Evolutionary conservation across 495 filamentous ascomycete genomes (phyloP).

Genomic region (Podospora appendiculata): DNA sequence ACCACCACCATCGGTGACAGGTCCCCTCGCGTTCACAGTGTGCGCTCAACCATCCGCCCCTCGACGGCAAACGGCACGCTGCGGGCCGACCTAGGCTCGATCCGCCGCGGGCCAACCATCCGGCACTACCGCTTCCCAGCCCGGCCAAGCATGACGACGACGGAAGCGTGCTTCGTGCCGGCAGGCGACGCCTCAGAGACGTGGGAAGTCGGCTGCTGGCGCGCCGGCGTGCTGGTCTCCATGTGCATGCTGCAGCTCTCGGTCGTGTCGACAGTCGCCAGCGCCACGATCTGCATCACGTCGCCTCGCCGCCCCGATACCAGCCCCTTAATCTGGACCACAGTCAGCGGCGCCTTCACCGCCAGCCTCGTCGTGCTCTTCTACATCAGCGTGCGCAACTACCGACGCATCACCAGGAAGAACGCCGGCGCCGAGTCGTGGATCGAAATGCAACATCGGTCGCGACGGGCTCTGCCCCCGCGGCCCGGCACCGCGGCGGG

Average conservation of each 20-base stretch:
- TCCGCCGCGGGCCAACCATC: slow-evolving; percentile 11
- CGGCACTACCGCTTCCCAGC: slow-evolving; percentile 6
- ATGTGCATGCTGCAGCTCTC: slow-evolving; percentile 4
- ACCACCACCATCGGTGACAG: background rate
- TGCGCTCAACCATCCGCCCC: background rate
- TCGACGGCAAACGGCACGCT: too few relatives aligned
- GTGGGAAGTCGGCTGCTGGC: background rate
- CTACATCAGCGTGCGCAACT: background rate
- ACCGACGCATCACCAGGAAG: slow-evolving; percentile 1
- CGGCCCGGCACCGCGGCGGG: background rate
- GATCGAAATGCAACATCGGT: slow-evolving; percentile 15
- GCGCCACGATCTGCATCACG: slow-evolving; percentile 7
- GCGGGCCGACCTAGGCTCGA: slow-evolving; percentile 3
- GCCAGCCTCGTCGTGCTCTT: slow-evolving; percentile 1
- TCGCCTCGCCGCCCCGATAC: background rate
- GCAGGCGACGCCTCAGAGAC: too few relatives aligned
- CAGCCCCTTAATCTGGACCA: background rate
- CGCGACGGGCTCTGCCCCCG: slow-evolving; percentile 4
- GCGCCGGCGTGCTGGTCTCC: slow-evolving; percentile 1
- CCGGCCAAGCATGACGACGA: background rate
- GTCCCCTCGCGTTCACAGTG: background rate
- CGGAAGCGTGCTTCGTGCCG: background rate
- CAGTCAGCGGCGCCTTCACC: slow-evolving; percentile 4
- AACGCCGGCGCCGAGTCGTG: slow-evolving; percentile 4
- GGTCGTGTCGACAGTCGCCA: slow-evolving; percentile 8